Evolutionary conservation across 129 eudicot genomes (phyloP).

Genomic region (Chrysanthemum makinoi): DNA sequence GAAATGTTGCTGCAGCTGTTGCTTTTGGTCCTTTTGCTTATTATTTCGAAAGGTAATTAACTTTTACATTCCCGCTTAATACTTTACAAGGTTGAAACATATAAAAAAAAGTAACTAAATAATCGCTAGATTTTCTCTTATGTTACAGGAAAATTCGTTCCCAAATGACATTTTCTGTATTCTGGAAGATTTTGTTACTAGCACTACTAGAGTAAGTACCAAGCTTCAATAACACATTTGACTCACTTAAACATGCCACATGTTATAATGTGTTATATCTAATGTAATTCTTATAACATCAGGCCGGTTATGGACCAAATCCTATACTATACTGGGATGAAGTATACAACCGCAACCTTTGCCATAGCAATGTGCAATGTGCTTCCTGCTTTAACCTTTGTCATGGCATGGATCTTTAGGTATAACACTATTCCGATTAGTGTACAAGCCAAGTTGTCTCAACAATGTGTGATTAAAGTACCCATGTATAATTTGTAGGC

Average conservation of each 20-base stretch:
- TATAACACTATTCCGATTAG: not conserved
- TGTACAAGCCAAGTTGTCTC: not conserved
- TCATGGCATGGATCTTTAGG: constrained; percentile 72
- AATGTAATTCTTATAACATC: constrained; percentile 11
- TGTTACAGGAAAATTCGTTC: constrained; percentile 68
- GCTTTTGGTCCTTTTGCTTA: constrained; percentile 79
- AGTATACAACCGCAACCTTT: constrained; percentile 64
- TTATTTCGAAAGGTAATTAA: constrained; percentile 53
- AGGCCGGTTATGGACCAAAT: constrained; percentile 80
- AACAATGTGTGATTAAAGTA: not conserved
- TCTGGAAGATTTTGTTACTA: constrained; percentile 56
- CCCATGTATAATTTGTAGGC: constrained; percentile 30
- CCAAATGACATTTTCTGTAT: constrained; percentile 53
- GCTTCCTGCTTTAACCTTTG: constrained; percentile 70
- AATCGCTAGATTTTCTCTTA: not conserved
- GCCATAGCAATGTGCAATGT: constrained; percentile 61
- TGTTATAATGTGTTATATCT: constrained; percentile 1
- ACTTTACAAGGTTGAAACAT: not conserved
- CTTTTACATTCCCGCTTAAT: constrained; percentile 1
- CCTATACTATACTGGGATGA: constrained; percentile 64
- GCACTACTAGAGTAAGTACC: constrained; percentile 61
- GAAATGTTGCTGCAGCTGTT: constrained; percentile 70
- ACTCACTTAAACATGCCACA: constrained; percentile 8
- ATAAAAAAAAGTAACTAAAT: not conserved
- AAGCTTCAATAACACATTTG: constrained; percentile 12